Evolutionary conservation across 345 rosid species (phyloP).

Genomic region (Camelina sativa): DNA sequence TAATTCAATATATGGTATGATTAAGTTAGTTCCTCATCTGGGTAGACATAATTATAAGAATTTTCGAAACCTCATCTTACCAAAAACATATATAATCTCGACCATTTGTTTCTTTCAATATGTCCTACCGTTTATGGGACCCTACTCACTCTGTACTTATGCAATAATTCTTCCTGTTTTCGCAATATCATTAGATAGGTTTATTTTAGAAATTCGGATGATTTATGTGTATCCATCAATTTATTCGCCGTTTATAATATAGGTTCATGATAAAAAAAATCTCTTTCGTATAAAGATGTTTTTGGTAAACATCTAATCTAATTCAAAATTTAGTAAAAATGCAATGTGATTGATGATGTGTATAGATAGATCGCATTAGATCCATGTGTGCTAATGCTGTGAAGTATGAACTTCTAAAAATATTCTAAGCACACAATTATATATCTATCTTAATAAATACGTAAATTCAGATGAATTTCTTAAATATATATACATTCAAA

Average conservation of each 20-base stretch:
- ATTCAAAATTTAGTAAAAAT: too few relatives aligned
- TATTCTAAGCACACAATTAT: too few relatives aligned
- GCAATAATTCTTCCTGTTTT: constrained; percentile 22
- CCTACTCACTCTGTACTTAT: constrained; percentile 24
- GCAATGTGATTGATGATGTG: too few relatives aligned
- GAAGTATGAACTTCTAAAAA: too few relatives aligned
- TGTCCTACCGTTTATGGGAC: constrained; percentile 36
- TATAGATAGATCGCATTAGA: too few relatives aligned
- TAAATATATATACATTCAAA: too few relatives aligned
- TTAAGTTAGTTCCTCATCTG: constrained; percentile 36
- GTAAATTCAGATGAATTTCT: too few relatives aligned
- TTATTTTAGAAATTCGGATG: constrained; percentile 11
- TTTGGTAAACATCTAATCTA: too few relatives aligned
- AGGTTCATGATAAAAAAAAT: neutral
- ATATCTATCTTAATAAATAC: too few relatives aligned
- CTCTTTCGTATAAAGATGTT: neutral
- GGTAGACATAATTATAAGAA: constrained; percentile 40
- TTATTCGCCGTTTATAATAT: constrained; percentile 15
- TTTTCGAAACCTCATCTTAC: constrained; percentile 37
- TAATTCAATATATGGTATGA: constrained; percentile 19
- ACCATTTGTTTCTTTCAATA: constrained; percentile 32
- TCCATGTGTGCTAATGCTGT: too few relatives aligned
- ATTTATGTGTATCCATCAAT: constrained; percentile 16
- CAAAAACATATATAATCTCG: constrained; percentile 29
- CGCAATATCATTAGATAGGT: constrained; percentile 8